Evolutionary conservation across 2,329 filamentous ascomycete genomes (phyloP).

Genomic region (Zymoseptoria pseudotritici): DNA sequence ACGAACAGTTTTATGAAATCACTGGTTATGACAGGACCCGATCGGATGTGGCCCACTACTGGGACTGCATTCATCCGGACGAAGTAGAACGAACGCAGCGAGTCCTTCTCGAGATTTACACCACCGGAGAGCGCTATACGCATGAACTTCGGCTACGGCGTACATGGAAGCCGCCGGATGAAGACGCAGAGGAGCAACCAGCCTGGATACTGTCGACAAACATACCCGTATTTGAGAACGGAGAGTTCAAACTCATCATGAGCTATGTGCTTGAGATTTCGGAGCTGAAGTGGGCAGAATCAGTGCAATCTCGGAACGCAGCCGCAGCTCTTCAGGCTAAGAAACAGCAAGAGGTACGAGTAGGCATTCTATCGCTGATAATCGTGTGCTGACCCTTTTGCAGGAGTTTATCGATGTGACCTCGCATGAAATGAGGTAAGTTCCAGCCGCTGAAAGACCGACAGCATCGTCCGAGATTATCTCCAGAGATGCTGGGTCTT

Average conservation of each 20-base stretch:
- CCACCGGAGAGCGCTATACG: constrained; percentile 6
- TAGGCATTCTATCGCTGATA: constrained; percentile 4
- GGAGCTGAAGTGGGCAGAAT: constrained; percentile 26
- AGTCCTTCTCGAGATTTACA: constrained; percentile 1
- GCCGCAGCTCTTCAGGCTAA: constrained; percentile 17
- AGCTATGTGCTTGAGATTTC: constrained; percentile 23
- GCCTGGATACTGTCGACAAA: constrained; percentile 16
- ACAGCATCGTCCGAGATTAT: neutral
- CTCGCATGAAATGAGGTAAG: constrained; percentile 4
- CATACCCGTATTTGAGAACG: constrained; percentile 13
- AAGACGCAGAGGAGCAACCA: constrained; percentile 4
- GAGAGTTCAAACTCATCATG: constrained; percentile 14
- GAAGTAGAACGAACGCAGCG: neutral
- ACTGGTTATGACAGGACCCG: constrained; percentile 13
- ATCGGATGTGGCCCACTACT: constrained; percentile 2
- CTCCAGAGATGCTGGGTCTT: too few relatives aligned
- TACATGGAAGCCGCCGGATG: constrained; percentile 9
- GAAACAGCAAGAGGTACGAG: constrained; percentile 20
- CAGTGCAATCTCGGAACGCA: constrained; percentile 14
- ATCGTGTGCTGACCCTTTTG: neutral
- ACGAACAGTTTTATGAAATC: constrained; percentile 27
- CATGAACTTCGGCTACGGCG: constrained; percentile 13
- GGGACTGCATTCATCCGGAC: neutral
- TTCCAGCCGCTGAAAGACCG: neutral
- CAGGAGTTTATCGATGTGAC: constrained; percentile 10